A percentile compares a stretch with the other conserved stretches of the same genome.
These are phyloP conservation scores for Phytophthora podocarpi DNA, from an alignment of 352 stramenopile species.

Conservation along the genomic window DNA sequence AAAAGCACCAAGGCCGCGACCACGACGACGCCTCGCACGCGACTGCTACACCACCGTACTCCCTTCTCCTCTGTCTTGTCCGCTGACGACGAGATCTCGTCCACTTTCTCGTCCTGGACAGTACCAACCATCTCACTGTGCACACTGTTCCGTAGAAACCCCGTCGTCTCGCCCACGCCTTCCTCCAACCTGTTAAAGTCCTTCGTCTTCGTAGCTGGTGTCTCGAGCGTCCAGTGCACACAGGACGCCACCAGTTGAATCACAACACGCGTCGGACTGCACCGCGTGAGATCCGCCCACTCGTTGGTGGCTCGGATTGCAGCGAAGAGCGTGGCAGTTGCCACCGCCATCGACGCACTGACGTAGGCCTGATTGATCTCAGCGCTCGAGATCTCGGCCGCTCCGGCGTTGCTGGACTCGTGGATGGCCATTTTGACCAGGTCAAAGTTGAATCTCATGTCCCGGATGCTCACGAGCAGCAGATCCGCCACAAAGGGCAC, in stretches of 20 bases:
- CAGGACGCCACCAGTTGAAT: neutral
- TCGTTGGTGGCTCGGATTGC: constrained; percentile 2
- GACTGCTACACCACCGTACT: neutral
- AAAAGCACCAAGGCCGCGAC: constrained; percentile 14
- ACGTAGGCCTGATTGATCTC: constrained; percentile 29
- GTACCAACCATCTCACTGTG: neutral
- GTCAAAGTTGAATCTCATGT: constrained; percentile 40
- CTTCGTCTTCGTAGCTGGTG: neutral
- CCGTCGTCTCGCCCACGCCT: constrained; percentile 4
- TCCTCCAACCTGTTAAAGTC: constrained; percentile 4
- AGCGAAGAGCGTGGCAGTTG: constrained; percentile 20
- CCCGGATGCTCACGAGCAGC: constrained; percentile 32
- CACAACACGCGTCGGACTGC: constrained; percentile 10
- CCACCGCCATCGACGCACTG: constrained; percentile 5
- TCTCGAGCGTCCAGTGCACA: neutral
- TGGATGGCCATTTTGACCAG: constrained; percentile 43
- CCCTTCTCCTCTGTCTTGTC: neutral
- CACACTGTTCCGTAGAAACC: neutral
- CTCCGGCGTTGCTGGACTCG: constrained; percentile 27
- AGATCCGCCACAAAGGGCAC: constrained; percentile 39
- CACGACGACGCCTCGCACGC: neutral
- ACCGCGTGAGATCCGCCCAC: constrained; percentile 21
- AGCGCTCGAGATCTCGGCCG: constrained; percentile 22
- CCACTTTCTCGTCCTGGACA: neutral
- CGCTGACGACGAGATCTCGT: neutral